Evolutionary conservation across 768 basidiomycete species (phyloP), one percentile per base, ranked within the genome.

Genomic region (Tulasnella calospora): DNA sequence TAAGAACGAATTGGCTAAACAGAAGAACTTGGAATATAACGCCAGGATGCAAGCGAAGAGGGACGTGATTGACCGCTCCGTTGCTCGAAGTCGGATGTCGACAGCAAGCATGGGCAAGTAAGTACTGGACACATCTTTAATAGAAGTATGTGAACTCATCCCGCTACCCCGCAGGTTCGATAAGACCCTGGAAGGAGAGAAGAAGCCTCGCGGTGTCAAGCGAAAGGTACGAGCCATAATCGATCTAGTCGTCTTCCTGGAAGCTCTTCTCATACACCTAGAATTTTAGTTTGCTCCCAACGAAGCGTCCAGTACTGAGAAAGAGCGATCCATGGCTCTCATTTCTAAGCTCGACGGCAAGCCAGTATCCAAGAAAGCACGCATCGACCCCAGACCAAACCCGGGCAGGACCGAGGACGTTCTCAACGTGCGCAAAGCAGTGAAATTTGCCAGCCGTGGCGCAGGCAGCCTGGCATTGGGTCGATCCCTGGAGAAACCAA

Each of bases 71-170:
- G 92, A 95, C 30, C 87, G 88, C 78, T 92, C 92, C 1, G 86
- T 98, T 35, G 90, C 93, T 10, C 88, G 91, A 15, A 91, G 92
- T 1, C 90, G 93, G 79, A 86, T 87, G 38, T 95, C 95, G 79
- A 99, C 98, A 0, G 98, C 96, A 0, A 96, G 94, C 82, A 92
- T 99, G 92, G 98, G 98, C 80, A 84, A 85, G 82, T 82, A 67
- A 71, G 82, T 80, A n/a, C 33, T 38, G 21, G 23, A 4, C 76
- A 2, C 46, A 51, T 19, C 35, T 74, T n/a, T 9, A 41, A 15
- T 27, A 27, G 8, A 72, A 33, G 36, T 76, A 33, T 15, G 30
- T 27, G 33, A 6, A 19, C 13, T 77, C 70, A 73, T 41, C 33
- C 51, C 35, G 47, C n/a, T 78, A 17, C 67, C 23, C 19, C 27